Base-by-base conservation (phyloP, 2,329 filamentous ascomycete species). In the Trichoderma sp. region DNA sequence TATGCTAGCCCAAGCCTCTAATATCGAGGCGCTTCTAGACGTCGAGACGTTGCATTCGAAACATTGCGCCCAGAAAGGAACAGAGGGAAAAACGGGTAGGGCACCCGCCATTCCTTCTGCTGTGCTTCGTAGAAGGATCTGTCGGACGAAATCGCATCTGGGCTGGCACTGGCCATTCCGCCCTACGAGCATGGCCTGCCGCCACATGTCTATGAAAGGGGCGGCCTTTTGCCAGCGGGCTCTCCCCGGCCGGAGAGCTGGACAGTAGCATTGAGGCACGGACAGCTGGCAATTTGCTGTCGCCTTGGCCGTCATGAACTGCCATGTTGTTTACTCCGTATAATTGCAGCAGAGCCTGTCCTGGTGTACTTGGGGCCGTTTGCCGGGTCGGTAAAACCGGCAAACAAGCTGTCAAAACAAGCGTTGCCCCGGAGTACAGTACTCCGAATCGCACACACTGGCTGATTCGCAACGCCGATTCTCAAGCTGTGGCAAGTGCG, bases 91-190 rank as follows among this genome's bases (percentile, higher is more conserved):
- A 43, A 65, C 53, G 63, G 63, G 55, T 59, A 59, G 27, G 55
- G 63, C 63, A 67, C 37, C 53, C 53, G 63, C 63, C 53, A 67
- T 67, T 57, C 63, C 63, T 59, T 40, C 35, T 43, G 19, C 55
- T 33, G 29, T 43, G 31, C 60, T 62, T 35, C 40, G 53, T 58
- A n/a, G 40, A 67, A 67, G 55, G 40, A 67, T 67, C 63, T 67
- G 55, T 67, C 63, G 63, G 63, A 67, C 63, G 55, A 67, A 67
- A 67, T 67, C 63, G 63, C 63, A 67, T 67, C 55, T 40, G 55
- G 53, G 40, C 55, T 37, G n/a, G 63, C 37, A 67, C 52, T 67
- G 63, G 63, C 37, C 55, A 67, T 59, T 67, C 29, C 40, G 29
- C 63, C 49, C 53, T 59, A 52, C 55, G 55, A 31, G 58, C 29